Conservation (phyloP, 768 basidiomycete genomes). For the Hortiboletus campestris region DNA sequence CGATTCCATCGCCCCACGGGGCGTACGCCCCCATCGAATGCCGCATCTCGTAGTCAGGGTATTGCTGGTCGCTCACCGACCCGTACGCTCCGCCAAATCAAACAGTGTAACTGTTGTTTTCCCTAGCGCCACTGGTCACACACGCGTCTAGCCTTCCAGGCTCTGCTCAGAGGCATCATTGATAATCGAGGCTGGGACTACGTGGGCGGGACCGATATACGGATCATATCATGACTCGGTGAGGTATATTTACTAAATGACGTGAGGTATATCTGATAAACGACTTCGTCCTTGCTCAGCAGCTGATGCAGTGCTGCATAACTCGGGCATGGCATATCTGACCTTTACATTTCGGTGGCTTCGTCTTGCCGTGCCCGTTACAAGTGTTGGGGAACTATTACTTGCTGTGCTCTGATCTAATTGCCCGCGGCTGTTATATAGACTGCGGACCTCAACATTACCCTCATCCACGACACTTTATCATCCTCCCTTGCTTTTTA, state of each 20-base stretch:
- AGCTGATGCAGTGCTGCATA: background rate
- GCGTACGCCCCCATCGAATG: background rate
- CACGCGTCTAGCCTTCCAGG: background rate
- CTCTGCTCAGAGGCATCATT: constrained; percentile 1
- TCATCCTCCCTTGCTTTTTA: background rate
- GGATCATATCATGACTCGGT: background rate
- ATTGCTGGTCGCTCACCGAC: constrained; percentile 4
- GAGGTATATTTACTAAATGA: background rate
- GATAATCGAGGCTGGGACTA: background rate
- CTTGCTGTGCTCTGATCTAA: constrained; percentile 21
- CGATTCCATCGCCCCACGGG: background rate
- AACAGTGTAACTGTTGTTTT: background rate
- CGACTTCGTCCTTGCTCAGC: background rate
- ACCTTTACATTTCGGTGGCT: background rate
- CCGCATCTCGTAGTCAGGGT: constrained; percentile 19
- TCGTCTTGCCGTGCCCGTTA: constrained; percentile 1
- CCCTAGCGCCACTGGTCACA: constrained; percentile 13
- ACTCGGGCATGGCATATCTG: background rate
- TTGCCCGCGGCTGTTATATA: constrained; percentile 19
- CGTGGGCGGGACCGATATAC: background rate
- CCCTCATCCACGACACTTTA: constrained; percentile 1
- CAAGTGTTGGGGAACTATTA: background rate
- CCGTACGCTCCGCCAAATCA: background rate
- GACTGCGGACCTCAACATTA: background rate
- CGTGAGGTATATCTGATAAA: background rate